Conservation (phyloP, 176 grass and related monocot species). For the Ananas comosus region DNA sequence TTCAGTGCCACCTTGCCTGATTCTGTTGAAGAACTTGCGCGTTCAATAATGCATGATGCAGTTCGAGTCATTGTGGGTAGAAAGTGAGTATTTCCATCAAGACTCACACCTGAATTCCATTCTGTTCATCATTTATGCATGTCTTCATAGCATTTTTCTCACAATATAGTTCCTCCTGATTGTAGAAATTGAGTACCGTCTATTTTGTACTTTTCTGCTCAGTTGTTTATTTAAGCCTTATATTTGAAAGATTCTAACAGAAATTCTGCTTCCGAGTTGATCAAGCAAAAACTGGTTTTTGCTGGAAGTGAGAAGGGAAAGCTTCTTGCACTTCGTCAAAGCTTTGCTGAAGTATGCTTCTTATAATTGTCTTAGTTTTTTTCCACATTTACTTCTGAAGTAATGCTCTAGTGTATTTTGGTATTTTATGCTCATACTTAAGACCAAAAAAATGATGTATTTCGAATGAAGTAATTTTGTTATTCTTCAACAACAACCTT, state of each 20-base stretch:
- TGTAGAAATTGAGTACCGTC: not conserved
- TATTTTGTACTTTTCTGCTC: not conserved
- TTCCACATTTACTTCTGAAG: not conserved
- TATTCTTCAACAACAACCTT: not conserved
- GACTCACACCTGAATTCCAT: too few species aligned
- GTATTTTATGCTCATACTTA: not conserved
- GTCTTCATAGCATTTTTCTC: not conserved
- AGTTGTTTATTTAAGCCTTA: not conserved
- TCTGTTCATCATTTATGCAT: not conserved
- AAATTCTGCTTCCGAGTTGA: constrained; percentile 82
- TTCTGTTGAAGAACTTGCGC: constrained; percentile 78
- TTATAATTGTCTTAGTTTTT: not conserved
- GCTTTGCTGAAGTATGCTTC: constrained; percentile 59
- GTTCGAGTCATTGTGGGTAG: constrained; percentile 77
- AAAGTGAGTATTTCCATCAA: constrained; percentile 46
- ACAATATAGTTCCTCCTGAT: not conserved
- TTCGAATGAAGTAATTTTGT: not conserved
- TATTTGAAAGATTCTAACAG: constrained; percentile 28
- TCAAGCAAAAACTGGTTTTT: constrained; percentile 88
- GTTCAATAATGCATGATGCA: constrained; percentile 92
- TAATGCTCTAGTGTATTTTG: not conserved
- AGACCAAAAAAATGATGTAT: not conserved
- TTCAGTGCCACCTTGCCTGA: constrained; percentile 92
- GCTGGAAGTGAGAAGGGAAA: constrained; percentile 92
- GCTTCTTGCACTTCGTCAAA: constrained; percentile 78